Percentiles rank a stretch among this genome's conserved stretches.
These are phyloP conservation scores for Circinella umbellata DNA, from an alignment of 371 early-diverging fungal species.

Conservation along the genomic window DNA sequence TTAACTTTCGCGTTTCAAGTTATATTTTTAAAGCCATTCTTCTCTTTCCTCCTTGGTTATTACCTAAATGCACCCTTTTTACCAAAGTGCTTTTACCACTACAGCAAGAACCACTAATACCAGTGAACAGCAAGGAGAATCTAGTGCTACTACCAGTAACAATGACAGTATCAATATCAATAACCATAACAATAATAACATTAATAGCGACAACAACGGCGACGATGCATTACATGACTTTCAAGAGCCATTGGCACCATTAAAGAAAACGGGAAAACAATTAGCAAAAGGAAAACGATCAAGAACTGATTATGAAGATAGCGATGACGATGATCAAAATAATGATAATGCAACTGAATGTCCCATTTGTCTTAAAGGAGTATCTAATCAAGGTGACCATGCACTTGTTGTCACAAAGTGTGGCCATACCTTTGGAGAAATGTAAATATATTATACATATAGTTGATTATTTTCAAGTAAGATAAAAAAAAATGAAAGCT, in stretches of 20 bases:
- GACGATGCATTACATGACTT: not conserved
- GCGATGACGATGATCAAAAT: not conserved
- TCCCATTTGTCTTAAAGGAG: slow-evolving; percentile 15
- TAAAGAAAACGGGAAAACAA: not conserved
- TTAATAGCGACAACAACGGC: not conserved
- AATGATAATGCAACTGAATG: slow-evolving; percentile 3
- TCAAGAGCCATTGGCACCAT: not conserved
- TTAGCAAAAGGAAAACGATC: not conserved
- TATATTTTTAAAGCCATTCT: not conserved
- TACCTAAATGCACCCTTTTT: not conserved
- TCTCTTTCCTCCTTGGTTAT: not conserved
- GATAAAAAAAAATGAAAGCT: too few relatives aligned
- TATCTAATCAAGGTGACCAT: slow-evolving; percentile 10
- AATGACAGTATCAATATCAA: not conserved
- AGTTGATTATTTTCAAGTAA: too few relatives aligned
- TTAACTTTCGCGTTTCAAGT: not conserved
- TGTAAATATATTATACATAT: not conserved
- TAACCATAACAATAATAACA: not conserved
- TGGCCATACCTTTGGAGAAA: slow-evolving; percentile 8
- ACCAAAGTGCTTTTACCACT: not conserved
- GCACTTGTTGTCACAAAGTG: slow-evolving; percentile 3
- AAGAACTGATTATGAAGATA: not conserved
- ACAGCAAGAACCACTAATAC: not conserved
- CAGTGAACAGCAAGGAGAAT: too few relatives aligned
- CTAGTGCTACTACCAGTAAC: not conserved